Conservation (phyloP, 2,329 filamentous ascomycete species). For the Nemania sp. region DNA sequence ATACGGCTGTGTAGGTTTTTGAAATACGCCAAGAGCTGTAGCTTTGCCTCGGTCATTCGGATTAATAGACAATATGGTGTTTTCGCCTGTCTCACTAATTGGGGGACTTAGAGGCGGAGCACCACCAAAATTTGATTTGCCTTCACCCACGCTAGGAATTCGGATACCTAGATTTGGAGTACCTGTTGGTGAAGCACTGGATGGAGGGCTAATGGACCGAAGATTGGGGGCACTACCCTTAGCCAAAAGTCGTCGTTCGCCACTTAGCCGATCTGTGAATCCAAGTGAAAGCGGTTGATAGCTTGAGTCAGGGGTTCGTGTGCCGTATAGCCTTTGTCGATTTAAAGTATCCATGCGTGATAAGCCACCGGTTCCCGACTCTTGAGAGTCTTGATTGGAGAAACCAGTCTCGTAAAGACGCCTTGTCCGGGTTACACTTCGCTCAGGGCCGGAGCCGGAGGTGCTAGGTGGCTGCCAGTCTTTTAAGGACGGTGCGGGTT, state of each 20-base stretch:
- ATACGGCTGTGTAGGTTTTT: constrained; percentile 80
- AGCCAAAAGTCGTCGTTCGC: constrained; percentile 60
- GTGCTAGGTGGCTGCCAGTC: constrained; percentile 61
- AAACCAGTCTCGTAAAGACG: constrained; percentile 84
- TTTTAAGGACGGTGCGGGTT: constrained; percentile 65
- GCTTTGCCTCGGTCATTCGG: constrained; percentile 73
- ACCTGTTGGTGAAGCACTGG: constrained; percentile 53
- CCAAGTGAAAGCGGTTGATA: constrained; percentile 61
- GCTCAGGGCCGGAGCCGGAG: constrained; percentile 65
- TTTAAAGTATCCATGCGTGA: constrained; percentile 84
- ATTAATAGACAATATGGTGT: constrained; percentile 72
- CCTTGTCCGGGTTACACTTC: constrained; percentile 75
- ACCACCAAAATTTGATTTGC: constrained; percentile 53
- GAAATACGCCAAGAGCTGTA: constrained; percentile 56
- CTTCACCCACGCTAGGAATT: constrained; percentile 53
- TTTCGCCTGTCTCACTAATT: constrained; percentile 78
- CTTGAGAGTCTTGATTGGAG: constrained; percentile 80
- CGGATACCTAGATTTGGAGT: constrained; percentile 53
- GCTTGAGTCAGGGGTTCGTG: constrained; percentile 63
- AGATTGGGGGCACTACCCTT: constrained; percentile 78
- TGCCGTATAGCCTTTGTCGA: constrained; percentile 67
- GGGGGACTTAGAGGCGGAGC: constrained; percentile 74
- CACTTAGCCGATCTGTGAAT: constrained; percentile 60
- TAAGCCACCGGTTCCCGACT: constrained; percentile 81
- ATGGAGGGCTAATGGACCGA: constrained; percentile 65